phyloP scores from a whole-genome alignment of 2,329 filamentous ascomycete species.

The Botrytis galanthina region DNA sequence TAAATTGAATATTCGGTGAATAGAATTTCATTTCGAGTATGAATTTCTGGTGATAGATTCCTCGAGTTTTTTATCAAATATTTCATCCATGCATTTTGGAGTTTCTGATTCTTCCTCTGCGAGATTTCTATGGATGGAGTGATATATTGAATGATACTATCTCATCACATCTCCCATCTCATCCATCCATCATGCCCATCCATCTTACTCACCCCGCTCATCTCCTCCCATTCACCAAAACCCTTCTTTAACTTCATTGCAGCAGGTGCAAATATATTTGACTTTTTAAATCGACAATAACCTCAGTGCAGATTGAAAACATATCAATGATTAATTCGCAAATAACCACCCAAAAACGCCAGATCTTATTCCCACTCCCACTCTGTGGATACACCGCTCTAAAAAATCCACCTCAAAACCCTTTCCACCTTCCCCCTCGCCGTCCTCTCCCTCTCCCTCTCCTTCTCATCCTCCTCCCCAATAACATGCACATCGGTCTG shows the following conservation, averaged over 20 bases:
- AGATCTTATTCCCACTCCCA: rapidly evolving
- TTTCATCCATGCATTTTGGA: no score
- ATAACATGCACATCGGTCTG: conserved; percentile 46
- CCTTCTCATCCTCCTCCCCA: conserved; percentile 34
- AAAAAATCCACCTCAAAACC: conserved; percentile 37
- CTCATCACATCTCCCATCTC: neutral
- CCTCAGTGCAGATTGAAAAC: neutral
- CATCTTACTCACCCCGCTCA: no score
- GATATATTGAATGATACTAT: neutral
- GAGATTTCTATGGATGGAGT: neutral
- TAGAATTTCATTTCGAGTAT: neutral
- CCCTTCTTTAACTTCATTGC: neutral
- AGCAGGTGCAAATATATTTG: neutral
- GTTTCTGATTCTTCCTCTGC: neutral
- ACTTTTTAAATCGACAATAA: neutral
- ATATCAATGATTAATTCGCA: neutral
- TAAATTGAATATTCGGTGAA: neutral
- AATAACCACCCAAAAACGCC: neutral
- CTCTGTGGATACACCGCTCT: neutral
- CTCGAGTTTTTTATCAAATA: no score
- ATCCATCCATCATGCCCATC: no score
- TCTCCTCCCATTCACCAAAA: neutral
- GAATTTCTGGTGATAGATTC: no score
- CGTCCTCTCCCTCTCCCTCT: conserved; percentile 30
- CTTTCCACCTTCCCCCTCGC: conserved; percentile 32